Percentiles rank a stretch among this genome's conserved stretches.
Conservation (phyloP, 208 protist genomes). For the Willaertia magna region DNA sequence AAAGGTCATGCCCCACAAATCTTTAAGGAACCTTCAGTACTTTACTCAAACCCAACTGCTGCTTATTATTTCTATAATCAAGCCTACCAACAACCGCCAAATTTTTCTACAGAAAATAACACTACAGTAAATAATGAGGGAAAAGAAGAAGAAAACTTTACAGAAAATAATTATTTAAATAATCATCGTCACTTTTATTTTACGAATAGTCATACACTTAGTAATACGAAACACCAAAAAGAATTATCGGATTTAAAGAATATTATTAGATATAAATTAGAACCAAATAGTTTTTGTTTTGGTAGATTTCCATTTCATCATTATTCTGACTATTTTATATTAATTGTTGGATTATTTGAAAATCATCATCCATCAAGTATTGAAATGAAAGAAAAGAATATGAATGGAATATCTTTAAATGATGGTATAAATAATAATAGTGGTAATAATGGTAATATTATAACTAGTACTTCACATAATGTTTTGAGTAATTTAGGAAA, state of each 20-base stretch:
- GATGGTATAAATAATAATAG: not conserved
- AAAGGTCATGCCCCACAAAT: not conserved
- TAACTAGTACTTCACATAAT: not conserved
- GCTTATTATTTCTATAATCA: not conserved
- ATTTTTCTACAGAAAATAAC: too few relatives aligned
- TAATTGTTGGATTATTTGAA: not conserved
- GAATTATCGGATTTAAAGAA: not conserved
- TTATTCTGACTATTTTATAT: not conserved
- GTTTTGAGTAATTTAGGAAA: too few relatives aligned
- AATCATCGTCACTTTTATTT: not conserved
- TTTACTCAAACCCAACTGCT: not conserved
- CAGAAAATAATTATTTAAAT: not conserved
- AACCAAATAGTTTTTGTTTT: constrained; percentile 10
- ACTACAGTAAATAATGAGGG: not conserved
- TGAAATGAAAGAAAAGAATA: too few relatives aligned
- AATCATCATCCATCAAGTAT: not conserved
- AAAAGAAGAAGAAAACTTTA: not conserved
- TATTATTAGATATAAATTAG: not conserved
- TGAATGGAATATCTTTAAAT: not conserved
- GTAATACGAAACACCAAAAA: not conserved
- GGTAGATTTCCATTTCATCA: not conserved
- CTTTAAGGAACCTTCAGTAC: not conserved
- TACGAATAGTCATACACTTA: not conserved
- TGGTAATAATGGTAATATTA: not conserved
- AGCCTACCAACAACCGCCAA: too few relatives aligned